Base-by-base conservation (phyloP, 495 filamentous ascomycete genomes). In the Talaromyces borbonicus region DNA sequence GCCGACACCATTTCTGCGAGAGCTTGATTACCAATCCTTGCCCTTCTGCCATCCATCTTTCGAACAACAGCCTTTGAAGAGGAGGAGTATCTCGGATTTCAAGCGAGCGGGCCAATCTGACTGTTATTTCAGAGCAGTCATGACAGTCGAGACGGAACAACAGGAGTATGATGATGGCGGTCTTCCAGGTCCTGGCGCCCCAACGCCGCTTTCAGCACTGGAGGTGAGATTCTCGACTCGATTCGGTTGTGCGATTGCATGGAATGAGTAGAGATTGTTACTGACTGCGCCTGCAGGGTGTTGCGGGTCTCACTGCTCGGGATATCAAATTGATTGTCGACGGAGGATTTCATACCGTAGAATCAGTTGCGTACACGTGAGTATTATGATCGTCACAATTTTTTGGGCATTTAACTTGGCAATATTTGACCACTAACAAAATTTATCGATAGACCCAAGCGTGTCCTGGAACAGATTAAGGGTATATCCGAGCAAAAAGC, bases 401-500 rank as follows among this genome's bases (percentile, higher is more conserved):
- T n/a, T n/a, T n/a, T n/a, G n/a, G n/a, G n/a, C n/a, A n/a, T n/a
- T n/a, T n/a, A n/a, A n/a, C n/a, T n/a, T n/a, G n/a, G n/a, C n/a
- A n/a, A n/a, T n/a, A n/a, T n/a, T n/a, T n/a, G n/a, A n/a, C n/a
- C n/a, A n/a, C n/a, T n/a, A n/a, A n/a, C n/a, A n/a, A n/a, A n/a
- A n/a, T n/a, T n/a, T n/a, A 32, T 41, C n/a, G 35, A 12, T 38
- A 85, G 81, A 36, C 90, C 93, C 5, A 80, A 81, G 52, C 78
- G 90, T 55, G 62, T 84, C 24, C 65, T 98, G 8, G 90, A 97
- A 55, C 87, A 90, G 52, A 89, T 98, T 58, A 97, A 97, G 62
- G 90, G 90, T 47, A 95, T 98, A 30, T 97, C 92, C 9, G 89
- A 95, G 62, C 82, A 89, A 54, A 98, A 98, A 59, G 93, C 93